Evolutionary conservation across 352 stramenopile genomes (phyloP).

Genomic region (Globisporangium takayamanum): DNA sequence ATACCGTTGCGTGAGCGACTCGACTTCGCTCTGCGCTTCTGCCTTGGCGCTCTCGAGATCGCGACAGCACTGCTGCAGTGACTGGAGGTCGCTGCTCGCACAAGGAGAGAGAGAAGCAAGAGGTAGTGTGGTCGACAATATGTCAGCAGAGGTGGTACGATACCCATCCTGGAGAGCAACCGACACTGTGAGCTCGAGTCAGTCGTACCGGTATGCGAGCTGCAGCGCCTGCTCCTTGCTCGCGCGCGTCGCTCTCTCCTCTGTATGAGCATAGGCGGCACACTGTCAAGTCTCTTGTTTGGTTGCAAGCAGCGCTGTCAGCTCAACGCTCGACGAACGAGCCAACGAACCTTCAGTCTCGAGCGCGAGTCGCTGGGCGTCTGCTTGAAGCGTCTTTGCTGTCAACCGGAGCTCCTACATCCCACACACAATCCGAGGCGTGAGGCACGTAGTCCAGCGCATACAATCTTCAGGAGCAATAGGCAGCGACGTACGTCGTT

Average conservation of each 20-base stretch:
- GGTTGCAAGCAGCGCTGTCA: background rate
- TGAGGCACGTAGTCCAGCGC: background rate
- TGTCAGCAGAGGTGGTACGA: background rate
- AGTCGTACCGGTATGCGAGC: constrained; percentile 20
- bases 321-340: background rate
- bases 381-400: constrained; percentile 25
- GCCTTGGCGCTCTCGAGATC: constrained; percentile 28
- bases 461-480: background rate
- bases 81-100: constrained; percentile 24
- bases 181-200: background rate
- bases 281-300: background rate
- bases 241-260: constrained; percentile 18
- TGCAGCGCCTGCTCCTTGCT: constrained; percentile 24
- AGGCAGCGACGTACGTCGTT: constrained; percentile 23
- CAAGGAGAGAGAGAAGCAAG: background rate
- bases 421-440: background rate
- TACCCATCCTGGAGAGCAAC: background rate
- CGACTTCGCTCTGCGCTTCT: constrained; percentile 28
- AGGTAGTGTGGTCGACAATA: background rate
- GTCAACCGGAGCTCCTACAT: constrained; percentile 33
- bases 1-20: constrained; percentile 31
- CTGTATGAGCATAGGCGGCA: constrained; percentile 6
- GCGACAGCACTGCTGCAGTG: constrained; percentile 26
- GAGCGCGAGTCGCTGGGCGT: constrained; percentile 23
- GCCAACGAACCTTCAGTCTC: constrained; percentile 25